A percentile compares a stretch with the other conserved stretches of the same genome.
phyloP scores from a whole-genome alignment of 495 filamentous ascomycete genomes.

The Penicillium malachiteum region DNA sequence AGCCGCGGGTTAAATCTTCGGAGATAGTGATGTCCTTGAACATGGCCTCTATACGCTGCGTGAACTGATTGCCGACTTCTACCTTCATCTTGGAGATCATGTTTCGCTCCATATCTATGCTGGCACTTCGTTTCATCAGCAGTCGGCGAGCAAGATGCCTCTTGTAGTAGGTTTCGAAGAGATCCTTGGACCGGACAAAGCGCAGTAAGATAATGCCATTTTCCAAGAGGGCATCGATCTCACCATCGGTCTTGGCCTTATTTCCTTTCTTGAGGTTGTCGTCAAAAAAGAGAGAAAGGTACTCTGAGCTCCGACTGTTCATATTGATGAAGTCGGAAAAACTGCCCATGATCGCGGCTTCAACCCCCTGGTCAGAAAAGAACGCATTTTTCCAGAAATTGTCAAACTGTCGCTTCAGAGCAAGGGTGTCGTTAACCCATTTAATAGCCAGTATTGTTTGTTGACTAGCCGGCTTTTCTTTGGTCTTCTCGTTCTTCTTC shows the following conservation, averaged over 20 bases:
- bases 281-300: conserved; percentile 94
- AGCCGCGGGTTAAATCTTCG: conserved; percentile 75
- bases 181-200: conserved; percentile 87
- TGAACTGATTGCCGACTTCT: conserved; percentile 92
- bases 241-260: conserved; percentile 85
- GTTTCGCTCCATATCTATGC: conserved; percentile 86
- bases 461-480: conserved; percentile 53
- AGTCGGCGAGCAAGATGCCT: conserved; percentile 88
- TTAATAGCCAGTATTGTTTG: conserved; percentile 82
- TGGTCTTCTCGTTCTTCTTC: conserved; percentile 47
- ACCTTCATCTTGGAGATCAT: conserved; percentile 97
- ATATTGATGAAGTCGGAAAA: conserved; percentile 90
- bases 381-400: conserved; percentile 69
- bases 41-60: conserved; percentile 90
- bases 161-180: conserved; percentile 98
- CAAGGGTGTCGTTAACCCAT: conserved; percentile 91
- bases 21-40: conserved; percentile 96
- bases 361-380: conserved; percentile 68
- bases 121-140: conserved; percentile 81
- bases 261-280: conserved; percentile 93
- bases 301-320: conserved; percentile 80
- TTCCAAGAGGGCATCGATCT: conserved; percentile 84
- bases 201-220: conserved; percentile 85
- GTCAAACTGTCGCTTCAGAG: conserved; percentile 88
- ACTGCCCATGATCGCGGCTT: conserved; percentile 77